phyloP scores from a whole-genome alignment of 108 stramenopile species.

The Cyclotella cryptica region DNA sequence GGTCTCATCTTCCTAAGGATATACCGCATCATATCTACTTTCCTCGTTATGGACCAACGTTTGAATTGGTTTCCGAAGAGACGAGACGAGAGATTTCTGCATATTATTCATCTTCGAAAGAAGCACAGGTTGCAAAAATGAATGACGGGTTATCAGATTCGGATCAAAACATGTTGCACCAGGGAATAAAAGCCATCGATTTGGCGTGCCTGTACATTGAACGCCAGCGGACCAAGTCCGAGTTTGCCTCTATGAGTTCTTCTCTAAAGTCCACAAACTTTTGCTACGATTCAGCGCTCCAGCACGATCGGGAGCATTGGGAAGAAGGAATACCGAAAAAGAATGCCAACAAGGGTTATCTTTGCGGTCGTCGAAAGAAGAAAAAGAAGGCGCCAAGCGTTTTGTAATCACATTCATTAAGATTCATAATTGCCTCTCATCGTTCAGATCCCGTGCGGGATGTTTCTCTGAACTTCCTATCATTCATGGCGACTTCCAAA shows the following conservation, averaged over 20 bases:
- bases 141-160: not conserved
- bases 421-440: not conserved
- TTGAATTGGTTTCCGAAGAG: conserved; percentile 42
- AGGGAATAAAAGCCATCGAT: conserved; percentile 30
- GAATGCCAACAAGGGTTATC: not conserved
- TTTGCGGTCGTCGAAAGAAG: conserved; percentile 17
- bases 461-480: too few species aligned
- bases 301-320: conserved; percentile 4
- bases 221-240: conserved; percentile 22
- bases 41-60: conserved; percentile 56
- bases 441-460: too few species aligned
- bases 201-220: conserved; percentile 36
- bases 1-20: conserved; percentile 50
- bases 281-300: not conserved
- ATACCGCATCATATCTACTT: conserved; percentile 56
- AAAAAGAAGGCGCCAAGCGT: not conserved
- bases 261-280: not conserved
- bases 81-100: conserved; percentile 31
- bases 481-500: too few species aligned
- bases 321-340: not conserved
- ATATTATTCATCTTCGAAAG: conserved; percentile 19
- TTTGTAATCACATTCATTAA: not conserved
- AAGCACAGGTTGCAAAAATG: not conserved
- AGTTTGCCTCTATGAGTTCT: not conserved
- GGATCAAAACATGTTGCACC: conserved; percentile 17